These are phyloP conservation scores for Colletotrichum brevisporum DNA, from an alignment of 2,329 filamentous ascomycete species.

Conservation along the genomic window DNA sequence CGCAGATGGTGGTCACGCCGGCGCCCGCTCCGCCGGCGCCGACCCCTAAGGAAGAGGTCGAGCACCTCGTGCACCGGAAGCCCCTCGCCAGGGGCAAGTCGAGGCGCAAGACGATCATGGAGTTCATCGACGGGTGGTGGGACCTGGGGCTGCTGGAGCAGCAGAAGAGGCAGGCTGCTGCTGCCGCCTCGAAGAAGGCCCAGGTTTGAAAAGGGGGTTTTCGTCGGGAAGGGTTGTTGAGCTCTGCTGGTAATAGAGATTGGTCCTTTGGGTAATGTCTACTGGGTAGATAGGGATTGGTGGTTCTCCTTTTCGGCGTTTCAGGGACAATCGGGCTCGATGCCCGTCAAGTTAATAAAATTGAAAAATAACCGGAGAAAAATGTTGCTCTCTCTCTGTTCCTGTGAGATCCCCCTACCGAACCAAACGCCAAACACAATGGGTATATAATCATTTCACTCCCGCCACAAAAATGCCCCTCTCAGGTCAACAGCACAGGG, in stretches of 20 bases:
- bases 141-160: conserved; percentile 65
- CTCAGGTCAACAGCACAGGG: conserved; percentile 54
- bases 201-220: conserved; percentile 3
- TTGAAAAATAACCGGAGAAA: conserved; percentile 11
- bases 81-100: conserved; percentile 45
- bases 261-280: conserved; percentile 34
- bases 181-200: conserved; percentile 31
- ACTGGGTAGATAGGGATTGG: conserved; percentile 41
- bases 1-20: conserved; percentile 37
- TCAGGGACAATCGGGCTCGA: conserved; percentile 9
- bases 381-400: neutral
- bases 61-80: conserved; percentile 13
- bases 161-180: conserved; percentile 56
- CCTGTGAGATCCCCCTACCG: neutral
- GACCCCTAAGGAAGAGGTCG: conserved; percentile 26
- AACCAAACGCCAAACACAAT: neutral
- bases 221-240: neutral
- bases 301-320: conserved; percentile 11
- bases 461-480: too few relatives aligned
- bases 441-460: neutral
- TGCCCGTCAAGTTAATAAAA: conserved; percentile 14
- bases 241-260: conserved; percentile 29
- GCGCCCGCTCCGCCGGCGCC: conserved; percentile 30
- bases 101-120: conserved; percentile 62
- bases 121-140: conserved; percentile 68